Conservation (phyloP, 495 filamentous ascomycete genomes). For the Neurospora tetraspora region DNA sequence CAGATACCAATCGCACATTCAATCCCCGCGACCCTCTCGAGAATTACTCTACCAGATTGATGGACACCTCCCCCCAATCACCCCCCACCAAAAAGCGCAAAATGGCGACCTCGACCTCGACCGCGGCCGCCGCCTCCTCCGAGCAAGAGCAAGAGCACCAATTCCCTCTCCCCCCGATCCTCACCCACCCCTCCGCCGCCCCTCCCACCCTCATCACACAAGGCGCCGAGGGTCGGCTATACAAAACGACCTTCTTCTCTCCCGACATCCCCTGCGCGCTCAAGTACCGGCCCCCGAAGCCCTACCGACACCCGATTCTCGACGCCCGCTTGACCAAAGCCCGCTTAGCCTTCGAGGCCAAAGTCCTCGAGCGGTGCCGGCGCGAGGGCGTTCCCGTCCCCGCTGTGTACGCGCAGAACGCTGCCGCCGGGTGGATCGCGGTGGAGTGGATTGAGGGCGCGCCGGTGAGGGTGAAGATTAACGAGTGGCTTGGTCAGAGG, state of each 20-base stretch:
- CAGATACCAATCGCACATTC: not conserved
- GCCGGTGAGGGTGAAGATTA: slow-evolving; percentile 56
- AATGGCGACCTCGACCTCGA: slow-evolving; percentile 2
- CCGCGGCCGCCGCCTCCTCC: not conserved
- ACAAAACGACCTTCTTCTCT: slow-evolving; percentile 71
- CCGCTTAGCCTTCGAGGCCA: slow-evolving; percentile 77
- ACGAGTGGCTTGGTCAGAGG: slow-evolving; percentile 47
- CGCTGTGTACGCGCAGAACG: slow-evolving; percentile 64
- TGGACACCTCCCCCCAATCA: not conserved
- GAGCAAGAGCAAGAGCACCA: slow-evolving; percentile 3
- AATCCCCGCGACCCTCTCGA: not conserved
- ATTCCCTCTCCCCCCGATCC: slow-evolving; percentile 49
- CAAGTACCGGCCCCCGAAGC: slow-evolving; percentile 88
- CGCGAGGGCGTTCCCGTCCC: slow-evolving; percentile 72
- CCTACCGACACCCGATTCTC: slow-evolving; percentile 85
- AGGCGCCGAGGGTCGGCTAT: slow-evolving; percentile 92
- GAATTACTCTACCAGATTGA: not conserved
- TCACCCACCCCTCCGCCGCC: slow-evolving; percentile 51
- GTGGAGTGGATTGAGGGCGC: slow-evolving; percentile 85
- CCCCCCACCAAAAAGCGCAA: not conserved
- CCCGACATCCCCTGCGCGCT: slow-evolving; percentile 63
- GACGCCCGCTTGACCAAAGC: slow-evolving; percentile 79
- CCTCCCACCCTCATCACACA: slow-evolving; percentile 62
- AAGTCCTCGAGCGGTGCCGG: slow-evolving; percentile 64
- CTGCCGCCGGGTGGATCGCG: slow-evolving; percentile 67